A percentile compares a stretch with the other conserved stretches of the same genome.
These are phyloP conservation scores for Oenanthe javanica DNA, from an alignment of 140 eudicot species.

Conservation along the genomic window DNA sequence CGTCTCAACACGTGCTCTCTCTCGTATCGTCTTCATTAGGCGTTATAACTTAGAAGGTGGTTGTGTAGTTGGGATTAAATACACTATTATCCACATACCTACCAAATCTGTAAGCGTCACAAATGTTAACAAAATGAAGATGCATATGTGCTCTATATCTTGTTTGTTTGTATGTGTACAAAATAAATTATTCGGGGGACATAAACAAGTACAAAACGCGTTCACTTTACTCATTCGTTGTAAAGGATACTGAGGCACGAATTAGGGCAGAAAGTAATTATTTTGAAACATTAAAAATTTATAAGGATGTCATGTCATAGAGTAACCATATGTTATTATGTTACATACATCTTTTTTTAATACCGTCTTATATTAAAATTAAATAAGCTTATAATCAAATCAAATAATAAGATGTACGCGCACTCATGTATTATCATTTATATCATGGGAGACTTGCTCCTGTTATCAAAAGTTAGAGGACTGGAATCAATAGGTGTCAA, in stretches of 20 bases:
- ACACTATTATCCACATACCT: neutral
- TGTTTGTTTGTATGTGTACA: neutral
- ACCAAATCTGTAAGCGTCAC: neutral
- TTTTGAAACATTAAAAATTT: too few relatives aligned
- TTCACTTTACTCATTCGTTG: neutral
- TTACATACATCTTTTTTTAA: too few relatives aligned
- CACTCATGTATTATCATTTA: too few relatives aligned
- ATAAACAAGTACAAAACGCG: conserved; percentile 1
- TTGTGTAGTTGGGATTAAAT: neutral
- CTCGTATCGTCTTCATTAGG: neutral
- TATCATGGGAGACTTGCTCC: too few relatives aligned
- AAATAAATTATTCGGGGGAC: neutral
- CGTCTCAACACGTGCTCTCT: neutral
- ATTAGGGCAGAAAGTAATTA: neutral
- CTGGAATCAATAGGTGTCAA: neutral
- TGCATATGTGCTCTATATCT: neutral
- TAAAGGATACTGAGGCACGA: neutral
- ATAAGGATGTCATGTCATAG: too few relatives aligned
- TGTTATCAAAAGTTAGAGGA: too few relatives aligned
- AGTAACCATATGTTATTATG: too few relatives aligned
- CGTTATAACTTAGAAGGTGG: neutral
- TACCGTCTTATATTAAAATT: too few relatives aligned
- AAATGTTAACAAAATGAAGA: neutral
- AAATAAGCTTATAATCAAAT: too few relatives aligned
- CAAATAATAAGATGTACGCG: too few relatives aligned